These are phyloP conservation scores for Fistulifera pelliculosa DNA, from an alignment of 108 stramenopile species.

Conservation along the genomic window DNA sequence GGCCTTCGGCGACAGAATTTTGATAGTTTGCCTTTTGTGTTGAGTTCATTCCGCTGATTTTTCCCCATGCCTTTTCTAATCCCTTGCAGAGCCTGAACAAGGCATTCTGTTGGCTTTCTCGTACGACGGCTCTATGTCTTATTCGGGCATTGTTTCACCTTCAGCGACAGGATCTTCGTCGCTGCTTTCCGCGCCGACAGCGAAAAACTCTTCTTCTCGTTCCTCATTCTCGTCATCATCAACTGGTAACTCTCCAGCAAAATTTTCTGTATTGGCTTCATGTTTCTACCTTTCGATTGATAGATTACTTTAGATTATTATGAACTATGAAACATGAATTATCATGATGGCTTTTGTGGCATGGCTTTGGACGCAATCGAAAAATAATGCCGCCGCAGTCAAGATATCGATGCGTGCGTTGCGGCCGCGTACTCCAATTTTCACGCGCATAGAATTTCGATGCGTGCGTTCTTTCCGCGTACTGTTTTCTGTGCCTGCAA, in stretches of 20 bases:
- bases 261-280: too few relatives aligned
- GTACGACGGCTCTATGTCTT: conserved; percentile 44
- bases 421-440: too few relatives aligned
- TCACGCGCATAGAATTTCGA: too few relatives aligned
- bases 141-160: conserved; percentile 17
- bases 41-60: conserved; percentile 3
- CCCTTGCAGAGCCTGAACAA: conserved; percentile 40
- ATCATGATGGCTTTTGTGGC: too few relatives aligned
- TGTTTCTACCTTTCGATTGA: too few relatives aligned
- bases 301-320: too few relatives aligned
- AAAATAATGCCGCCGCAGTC: too few relatives aligned
- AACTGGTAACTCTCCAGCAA: neutral
- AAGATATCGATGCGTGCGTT: too few relatives aligned
- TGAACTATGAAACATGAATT: too few relatives aligned
- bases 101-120: conserved; percentile 31
- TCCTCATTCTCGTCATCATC: conserved; percentile 10
- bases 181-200: conserved; percentile 12
- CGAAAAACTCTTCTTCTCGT: conserved; percentile 16
- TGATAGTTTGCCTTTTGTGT: conserved; percentile 19
- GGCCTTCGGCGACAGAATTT: conserved; percentile 31
- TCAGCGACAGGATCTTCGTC: conserved; percentile 20
- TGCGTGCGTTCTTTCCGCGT: too few relatives aligned
- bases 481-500: too few relatives aligned
- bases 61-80: conserved; percentile 47
- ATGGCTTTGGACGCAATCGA: too few relatives aligned